A percentile compares a stretch with the other conserved stretches of the same genome.
Evolutionary conservation across 176 grass and related monocot genomes (phyloP).

Genomic region (Zoysia pacifica): DNA sequence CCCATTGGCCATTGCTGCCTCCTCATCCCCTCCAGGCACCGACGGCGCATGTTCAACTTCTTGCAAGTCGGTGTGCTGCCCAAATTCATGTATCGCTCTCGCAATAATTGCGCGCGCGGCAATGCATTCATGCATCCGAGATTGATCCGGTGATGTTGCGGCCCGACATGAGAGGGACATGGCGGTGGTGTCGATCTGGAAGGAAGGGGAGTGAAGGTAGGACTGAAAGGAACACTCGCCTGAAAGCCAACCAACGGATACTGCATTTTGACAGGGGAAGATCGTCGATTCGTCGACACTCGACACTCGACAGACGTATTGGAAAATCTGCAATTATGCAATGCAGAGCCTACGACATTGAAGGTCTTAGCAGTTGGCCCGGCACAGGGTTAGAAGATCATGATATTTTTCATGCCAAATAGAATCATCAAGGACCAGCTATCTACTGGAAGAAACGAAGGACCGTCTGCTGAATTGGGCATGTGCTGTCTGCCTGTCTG

Average conservation of each 20-base stretch:
- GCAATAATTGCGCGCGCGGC: slow-evolving; percentile 21
- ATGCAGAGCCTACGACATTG: neutral
- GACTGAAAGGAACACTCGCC: slow-evolving; percentile 20
- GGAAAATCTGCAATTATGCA: neutral
- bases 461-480: too few relatives aligned
- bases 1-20: neutral
- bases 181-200: neutral
- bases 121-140: slow-evolving; percentile 19
- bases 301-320: too few relatives aligned
- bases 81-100: slow-evolving; percentile 4
- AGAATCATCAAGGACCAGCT: neutral
- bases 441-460: too few relatives aligned
- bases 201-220: neutral
- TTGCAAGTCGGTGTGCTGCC: slow-evolving; percentile 27
- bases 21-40: neutral
- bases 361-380: neutral
- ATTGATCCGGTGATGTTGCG: slow-evolving; percentile 14
- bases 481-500: neutral
- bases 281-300: neutral
- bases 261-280: neutral
- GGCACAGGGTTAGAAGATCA: neutral
- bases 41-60: slow-evolving; percentile 32
- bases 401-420: neutral
- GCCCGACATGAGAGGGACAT: slow-evolving; percentile 16
- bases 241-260: slow-evolving; percentile 12